Evolutionary conservation across 2,329 filamentous ascomycete species (phyloP).

Genomic region (Cladorrhinum sp.): DNA sequence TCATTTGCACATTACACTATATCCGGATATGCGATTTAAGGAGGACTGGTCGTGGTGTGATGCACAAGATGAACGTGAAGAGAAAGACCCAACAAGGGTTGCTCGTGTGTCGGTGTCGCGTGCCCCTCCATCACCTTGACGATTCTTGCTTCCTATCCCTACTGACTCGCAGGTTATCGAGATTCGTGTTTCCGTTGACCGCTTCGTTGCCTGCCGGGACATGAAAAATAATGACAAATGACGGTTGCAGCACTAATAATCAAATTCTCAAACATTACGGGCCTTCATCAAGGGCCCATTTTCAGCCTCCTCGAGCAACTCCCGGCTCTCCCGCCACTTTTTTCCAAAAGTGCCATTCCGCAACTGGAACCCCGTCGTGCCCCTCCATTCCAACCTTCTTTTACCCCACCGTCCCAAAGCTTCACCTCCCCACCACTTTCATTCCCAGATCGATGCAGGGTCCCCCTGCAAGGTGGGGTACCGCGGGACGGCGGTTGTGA

Average conservation of each 20-base stretch:
- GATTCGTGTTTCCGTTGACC: not conserved
- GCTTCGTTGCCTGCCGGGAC: conserved; percentile 1
- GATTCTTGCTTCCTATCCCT: not conserved
- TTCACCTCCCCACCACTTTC: not conserved
- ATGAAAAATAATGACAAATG: not conserved
- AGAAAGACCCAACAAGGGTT: not conserved
- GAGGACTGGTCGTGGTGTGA: not conserved
- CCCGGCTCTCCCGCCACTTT: not conserved
- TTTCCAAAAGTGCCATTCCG: not conserved
- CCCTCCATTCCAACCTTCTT: not conserved
- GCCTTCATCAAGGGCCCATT: not conserved
- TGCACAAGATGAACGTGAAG: too few relatives aligned
- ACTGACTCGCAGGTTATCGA: not conserved
- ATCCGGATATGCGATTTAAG: not conserved
- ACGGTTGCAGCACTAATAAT: not conserved
- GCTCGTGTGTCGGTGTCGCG: not conserved
- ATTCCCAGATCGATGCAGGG: not conserved
- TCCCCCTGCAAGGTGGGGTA: not conserved
- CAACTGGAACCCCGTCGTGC: not conserved
- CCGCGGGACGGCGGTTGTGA: not conserved
- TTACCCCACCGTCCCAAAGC: not conserved
- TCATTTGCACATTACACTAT: not conserved
- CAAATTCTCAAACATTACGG: not conserved
- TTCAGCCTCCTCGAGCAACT: not conserved
- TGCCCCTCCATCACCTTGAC: not conserved